Evolutionary conservation across 2,329 filamentous ascomycete species (phyloP).

Genomic region (Verticillium tricorpus): DNA sequence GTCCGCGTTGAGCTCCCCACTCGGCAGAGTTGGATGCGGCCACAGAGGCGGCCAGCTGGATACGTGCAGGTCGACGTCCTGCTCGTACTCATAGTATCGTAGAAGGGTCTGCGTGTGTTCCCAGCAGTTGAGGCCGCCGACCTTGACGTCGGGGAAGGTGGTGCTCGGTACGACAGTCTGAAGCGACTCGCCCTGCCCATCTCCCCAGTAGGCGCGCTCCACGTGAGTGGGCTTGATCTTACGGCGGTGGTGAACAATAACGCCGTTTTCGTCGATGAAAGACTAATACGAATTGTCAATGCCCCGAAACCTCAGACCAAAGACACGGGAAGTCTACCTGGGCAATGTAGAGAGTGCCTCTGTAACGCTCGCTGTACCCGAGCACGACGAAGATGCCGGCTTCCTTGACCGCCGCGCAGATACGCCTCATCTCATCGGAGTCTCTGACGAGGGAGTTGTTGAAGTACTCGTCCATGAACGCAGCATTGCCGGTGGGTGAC

Average conservation of each 20-base stretch:
- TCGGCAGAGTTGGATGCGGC: conserved; percentile 1
- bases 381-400: conserved; percentile 40
- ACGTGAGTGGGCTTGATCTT: conserved; percentile 49
- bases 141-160: conserved; percentile 37
- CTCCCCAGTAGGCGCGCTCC: conserved; percentile 46
- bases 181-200: conserved; percentile 52
- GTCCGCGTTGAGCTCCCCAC: conserved; percentile 25
- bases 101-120: conserved; percentile 32
- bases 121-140: conserved; percentile 54
- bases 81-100: conserved; percentile 20
- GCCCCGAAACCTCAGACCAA: not conserved
- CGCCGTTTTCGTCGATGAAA: conserved; percentile 44
- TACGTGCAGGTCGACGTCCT: conserved; percentile 22
- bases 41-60: conserved; percentile 26
- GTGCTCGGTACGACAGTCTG: conserved; percentile 39
- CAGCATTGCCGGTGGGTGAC: conserved; percentile 23
- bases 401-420: conserved; percentile 38
- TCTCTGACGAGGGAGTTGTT: conserved; percentile 35
- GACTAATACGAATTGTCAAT: conserved; percentile 17
- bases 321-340: conserved; percentile 18
- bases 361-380: conserved; percentile 44
- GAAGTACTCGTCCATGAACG: conserved; percentile 39
- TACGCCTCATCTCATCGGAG: conserved; percentile 35
- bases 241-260: conserved; percentile 39
- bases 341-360: conserved; percentile 40